Conservation (phyloP, 495 filamentous ascomycete genomes). For the Pseudomonodictys pantanalensis region DNA sequence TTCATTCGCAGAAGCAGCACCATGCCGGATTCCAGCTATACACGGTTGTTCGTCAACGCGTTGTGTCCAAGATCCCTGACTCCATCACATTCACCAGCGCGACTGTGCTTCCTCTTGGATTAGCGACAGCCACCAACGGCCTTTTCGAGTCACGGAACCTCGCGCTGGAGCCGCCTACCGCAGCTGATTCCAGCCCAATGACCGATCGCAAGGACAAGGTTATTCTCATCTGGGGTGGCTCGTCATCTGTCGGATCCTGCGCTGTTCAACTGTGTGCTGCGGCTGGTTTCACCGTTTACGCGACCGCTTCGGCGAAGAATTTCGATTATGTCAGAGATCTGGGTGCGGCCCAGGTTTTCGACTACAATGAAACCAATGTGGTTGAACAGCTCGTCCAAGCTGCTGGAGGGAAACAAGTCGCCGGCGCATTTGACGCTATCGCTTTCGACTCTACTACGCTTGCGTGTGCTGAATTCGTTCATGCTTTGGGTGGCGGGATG, state of each 20-base stretch:
- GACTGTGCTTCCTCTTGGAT: slow-evolving; percentile 48
- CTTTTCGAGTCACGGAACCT: slow-evolving; percentile 47
- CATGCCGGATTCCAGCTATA: slow-evolving; percentile 25
- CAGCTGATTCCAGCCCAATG: slow-evolving; percentile 21
- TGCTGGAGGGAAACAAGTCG: slow-evolving; percentile 5
- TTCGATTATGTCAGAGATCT: slow-evolving; percentile 32
- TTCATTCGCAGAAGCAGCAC: slow-evolving; percentile 3
- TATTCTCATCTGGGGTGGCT: slow-evolving; percentile 41
- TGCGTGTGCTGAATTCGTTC: slow-evolving; percentile 24
- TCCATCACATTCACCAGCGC: slow-evolving; percentile 45
- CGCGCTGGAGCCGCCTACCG: slow-evolving; percentile 28
- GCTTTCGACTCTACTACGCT: slow-evolving; percentile 1
- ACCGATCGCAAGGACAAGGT: slow-evolving; percentile 30
- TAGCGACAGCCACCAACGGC: slow-evolving; percentile 49
- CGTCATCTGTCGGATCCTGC: slow-evolving; percentile 34
- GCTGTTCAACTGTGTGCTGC: slow-evolving; percentile 35
- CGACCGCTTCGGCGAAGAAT: slow-evolving; percentile 33
- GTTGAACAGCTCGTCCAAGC: slow-evolving; percentile 38
- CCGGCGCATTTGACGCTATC: slow-evolving; percentile 29
- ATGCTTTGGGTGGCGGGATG: slow-evolving; percentile 23
- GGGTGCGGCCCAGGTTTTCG: slow-evolving; percentile 34
- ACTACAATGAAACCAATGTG: slow-evolving; percentile 35
- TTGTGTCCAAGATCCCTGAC: slow-evolving; percentile 44
- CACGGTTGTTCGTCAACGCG: slow-evolving; percentile 10
- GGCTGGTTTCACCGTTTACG: slow-evolving; percentile 33